Conservation (phyloP, 306 rosid species). For the Rubus idaeus region DNA sequence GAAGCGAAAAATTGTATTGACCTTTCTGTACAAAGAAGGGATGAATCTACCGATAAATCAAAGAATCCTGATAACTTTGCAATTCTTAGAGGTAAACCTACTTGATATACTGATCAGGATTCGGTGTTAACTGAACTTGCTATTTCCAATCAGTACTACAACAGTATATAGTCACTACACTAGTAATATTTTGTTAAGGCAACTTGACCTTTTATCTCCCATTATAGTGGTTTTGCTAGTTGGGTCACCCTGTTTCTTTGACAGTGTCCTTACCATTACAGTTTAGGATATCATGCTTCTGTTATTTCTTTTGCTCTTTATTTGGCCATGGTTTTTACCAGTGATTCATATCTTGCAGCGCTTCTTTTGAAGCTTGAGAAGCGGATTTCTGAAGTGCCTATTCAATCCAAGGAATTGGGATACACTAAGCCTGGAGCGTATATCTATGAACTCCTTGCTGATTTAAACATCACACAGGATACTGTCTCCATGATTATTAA, state of each 20-base stretch:
- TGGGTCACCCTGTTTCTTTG: constrained; percentile 12
- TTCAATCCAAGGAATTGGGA: constrained; percentile 79
- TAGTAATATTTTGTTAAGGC: constrained; percentile 10
- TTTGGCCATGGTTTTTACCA: constrained; percentile 7
- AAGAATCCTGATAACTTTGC: constrained; percentile 80
- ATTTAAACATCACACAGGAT: constrained; percentile 70
- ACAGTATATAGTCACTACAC: constrained; percentile 19
- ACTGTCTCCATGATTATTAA: constrained; percentile 52
- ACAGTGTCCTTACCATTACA: constrained; percentile 5
- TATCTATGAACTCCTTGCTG: constrained; percentile 75
- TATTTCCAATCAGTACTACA: constrained; percentile 22
- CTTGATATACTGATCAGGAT: constrained; percentile 10
- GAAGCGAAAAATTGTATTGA: constrained; percentile 80
- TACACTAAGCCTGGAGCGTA: constrained; percentile 86
- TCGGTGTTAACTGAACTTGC: constrained; percentile 22
- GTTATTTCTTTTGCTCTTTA: constrained; percentile 17
- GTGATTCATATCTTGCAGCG: constrained; percentile 55
- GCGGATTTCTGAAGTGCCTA: constrained; percentile 83
- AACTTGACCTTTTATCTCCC: constrained; percentile 12
- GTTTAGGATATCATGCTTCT: constrained; percentile 23
- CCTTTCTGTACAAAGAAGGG: constrained; percentile 66
- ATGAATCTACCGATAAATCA: constrained; percentile 68
- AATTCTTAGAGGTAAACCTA: constrained; percentile 73
- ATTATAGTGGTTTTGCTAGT: constrained; percentile 26
- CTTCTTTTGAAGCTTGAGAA: constrained; percentile 92